Evolutionary conservation across 495 filamentous ascomycete genomes (phyloP).

Genomic region (Parathielavia hyrcaniae): DNA sequence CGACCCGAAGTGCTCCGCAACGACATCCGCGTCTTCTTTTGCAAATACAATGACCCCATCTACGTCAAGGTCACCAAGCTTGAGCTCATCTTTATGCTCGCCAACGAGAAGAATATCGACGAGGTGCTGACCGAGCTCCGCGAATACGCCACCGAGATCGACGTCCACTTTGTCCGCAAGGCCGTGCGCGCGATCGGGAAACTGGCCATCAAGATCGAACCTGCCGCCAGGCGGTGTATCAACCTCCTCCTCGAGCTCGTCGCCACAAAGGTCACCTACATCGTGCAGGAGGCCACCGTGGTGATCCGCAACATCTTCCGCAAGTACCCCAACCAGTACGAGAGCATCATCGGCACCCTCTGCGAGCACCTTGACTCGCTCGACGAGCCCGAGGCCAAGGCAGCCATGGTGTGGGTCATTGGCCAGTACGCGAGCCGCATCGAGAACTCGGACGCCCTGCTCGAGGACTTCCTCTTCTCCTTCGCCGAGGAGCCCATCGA

Average conservation of each 20-base stretch:
- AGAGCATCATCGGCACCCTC: slow-evolving; percentile 89
- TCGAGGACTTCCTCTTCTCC: slow-evolving; percentile 90
- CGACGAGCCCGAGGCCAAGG: slow-evolving; percentile 98
- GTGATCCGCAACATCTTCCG: slow-evolving; percentile 99
- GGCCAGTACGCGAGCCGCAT: slow-evolving; percentile 96
- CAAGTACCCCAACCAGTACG: slow-evolving; percentile 98
- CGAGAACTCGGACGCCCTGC: slow-evolving; percentile 85
- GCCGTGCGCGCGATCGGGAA: slow-evolving; percentile 97
- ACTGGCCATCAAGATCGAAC: slow-evolving; percentile 97
- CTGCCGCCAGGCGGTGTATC: slow-evolving; percentile 83
- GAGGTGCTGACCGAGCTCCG: slow-evolving; percentile 90
- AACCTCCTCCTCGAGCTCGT: slow-evolving; percentile 89
- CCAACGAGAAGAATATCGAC: slow-evolving; percentile 90
- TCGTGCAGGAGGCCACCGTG: slow-evolving; percentile 98
- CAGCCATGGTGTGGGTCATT: slow-evolving; percentile 99
- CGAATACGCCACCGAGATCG: slow-evolving; percentile 98
- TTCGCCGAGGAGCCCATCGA: slow-evolving; percentile 93
- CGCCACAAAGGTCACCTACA: slow-evolving; percentile 98
- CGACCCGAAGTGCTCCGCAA: slow-evolving; percentile 90
- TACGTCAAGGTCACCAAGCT: slow-evolving; percentile 99
- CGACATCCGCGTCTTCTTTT: slow-evolving; percentile 98
- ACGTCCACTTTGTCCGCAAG: slow-evolving; percentile 97
- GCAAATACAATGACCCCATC: slow-evolving; percentile 99
- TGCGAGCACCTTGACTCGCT: slow-evolving; percentile 96
- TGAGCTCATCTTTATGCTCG: slow-evolving; percentile 98